These are phyloP conservation scores for Lactifluus echinatus DNA, from an alignment of 768 basidiomycete genomes.

Conservation along the genomic window DNA sequence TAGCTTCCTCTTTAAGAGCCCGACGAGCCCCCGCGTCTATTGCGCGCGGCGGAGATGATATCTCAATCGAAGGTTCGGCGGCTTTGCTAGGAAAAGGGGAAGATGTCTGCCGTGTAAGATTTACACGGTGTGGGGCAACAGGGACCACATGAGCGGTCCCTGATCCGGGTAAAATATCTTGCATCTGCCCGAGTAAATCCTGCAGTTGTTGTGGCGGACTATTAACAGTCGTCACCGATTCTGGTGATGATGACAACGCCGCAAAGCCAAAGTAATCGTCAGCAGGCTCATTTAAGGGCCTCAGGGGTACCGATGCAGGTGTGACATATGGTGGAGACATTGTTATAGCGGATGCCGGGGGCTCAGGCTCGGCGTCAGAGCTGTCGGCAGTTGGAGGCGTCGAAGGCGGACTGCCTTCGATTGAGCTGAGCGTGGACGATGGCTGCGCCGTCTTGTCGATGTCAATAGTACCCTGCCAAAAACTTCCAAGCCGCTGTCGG, in stretches of 20 bases:
- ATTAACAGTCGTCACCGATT: not conserved
- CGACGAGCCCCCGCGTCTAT: slow-evolving; percentile 34
- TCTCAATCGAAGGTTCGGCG: not conserved
- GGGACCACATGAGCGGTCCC: slow-evolving; percentile 35
- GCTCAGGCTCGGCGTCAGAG: not conserved
- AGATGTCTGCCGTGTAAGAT: slow-evolving; percentile 53
- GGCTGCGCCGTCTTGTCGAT: slow-evolving; percentile 33
- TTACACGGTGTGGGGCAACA: slow-evolving; percentile 42
- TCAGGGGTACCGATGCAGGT: slow-evolving; percentile 24
- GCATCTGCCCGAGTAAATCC: not conserved
- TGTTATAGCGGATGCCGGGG: slow-evolving; percentile 6
- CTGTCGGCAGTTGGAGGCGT: slow-evolving; percentile 7
- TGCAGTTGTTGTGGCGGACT: slow-evolving; percentile 18
- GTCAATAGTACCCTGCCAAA: slow-evolving; percentile 73
- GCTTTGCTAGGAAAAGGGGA: slow-evolving; percentile 45
- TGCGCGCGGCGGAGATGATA: slow-evolving; percentile 22
- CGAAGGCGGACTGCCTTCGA: slow-evolving; percentile 26
- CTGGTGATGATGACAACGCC: slow-evolving; percentile 2
- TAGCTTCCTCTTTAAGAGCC: slow-evolving; percentile 58
- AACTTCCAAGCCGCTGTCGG: slow-evolving; percentile 52
- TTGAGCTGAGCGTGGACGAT: slow-evolving; percentile 21
- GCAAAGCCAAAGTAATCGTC: slow-evolving; percentile 29
- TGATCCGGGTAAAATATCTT: slow-evolving; percentile 23
- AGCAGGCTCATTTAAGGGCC: slow-evolving; percentile 6
- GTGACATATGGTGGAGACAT: slow-evolving; percentile 23